A percentile compares a stretch with the other conserved stretches of the same genome.
Evolutionary conservation across 345 rosid species (phyloP).

Genomic region (Isatis tinctoria): DNA sequence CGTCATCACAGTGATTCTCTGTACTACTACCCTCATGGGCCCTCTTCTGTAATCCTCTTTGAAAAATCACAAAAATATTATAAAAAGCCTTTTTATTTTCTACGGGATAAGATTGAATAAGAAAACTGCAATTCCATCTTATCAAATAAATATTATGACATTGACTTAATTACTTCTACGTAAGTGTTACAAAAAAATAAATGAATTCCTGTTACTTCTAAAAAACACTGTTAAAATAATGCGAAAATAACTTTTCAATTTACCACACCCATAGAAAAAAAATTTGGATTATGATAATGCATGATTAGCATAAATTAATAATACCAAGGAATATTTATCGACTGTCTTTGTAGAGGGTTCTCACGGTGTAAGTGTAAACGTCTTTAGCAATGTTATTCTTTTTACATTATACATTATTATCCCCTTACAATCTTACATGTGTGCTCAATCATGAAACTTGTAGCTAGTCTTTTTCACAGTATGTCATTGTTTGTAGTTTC

Average conservation of each 20-base stretch:
- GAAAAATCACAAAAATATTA: background rate
- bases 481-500: background rate
- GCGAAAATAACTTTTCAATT: too few relatives aligned
- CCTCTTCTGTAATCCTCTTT: background rate
- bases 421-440: background rate
- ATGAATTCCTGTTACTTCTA: background rate
- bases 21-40: conserved; percentile 11
- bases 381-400: background rate
- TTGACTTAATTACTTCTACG: background rate
- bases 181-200: background rate
- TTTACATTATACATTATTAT: background rate
- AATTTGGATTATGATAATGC: too few relatives aligned
- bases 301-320: too few relatives aligned
- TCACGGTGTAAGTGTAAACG: background rate
- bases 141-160: background rate
- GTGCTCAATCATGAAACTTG: background rate
- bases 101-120: background rate
- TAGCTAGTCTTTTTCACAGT: background rate
- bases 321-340: too few relatives aligned
- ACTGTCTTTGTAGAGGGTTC: background rate
- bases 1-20: conserved; percentile 31
- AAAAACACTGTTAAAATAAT: background rate
- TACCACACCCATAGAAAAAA: too few relatives aligned
- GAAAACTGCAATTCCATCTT: background rate
- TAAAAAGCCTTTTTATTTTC: background rate